phyloP scores from a whole-genome alignment of 768 basidiomycete species.

The Phlebiopsis flavidoalba region DNA sequence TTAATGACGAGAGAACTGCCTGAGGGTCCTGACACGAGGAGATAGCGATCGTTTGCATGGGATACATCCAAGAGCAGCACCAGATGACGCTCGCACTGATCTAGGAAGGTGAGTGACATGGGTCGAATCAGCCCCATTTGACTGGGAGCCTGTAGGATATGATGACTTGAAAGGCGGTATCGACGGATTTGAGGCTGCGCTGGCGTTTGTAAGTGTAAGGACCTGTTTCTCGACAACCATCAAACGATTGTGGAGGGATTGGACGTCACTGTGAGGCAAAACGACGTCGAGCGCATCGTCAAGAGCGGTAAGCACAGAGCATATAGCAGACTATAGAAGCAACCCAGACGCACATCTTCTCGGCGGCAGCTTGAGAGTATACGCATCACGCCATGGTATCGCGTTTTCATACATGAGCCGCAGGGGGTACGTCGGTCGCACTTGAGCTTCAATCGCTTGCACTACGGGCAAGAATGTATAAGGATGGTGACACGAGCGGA shows the following conservation, averaged over 20 bases:
- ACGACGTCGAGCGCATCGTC: background rate
- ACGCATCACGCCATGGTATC: constrained; percentile 68
- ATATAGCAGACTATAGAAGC: background rate
- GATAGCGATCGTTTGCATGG: constrained; percentile 32
- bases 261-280: constrained; percentile 52
- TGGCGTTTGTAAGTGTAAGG: constrained; percentile 37
- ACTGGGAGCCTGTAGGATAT: constrained; percentile 5
- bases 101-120: background rate
- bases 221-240: constrained; percentile 63
- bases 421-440: constrained; percentile 80
- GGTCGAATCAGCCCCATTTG: background rate
- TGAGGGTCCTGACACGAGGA: constrained; percentile 33
- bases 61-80: constrained; percentile 16
- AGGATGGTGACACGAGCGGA: background rate
- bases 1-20: constrained; percentile 48
- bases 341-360: constrained; percentile 56
- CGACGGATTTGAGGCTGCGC: constrained; percentile 15
- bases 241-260: constrained; percentile 78
- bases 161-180: constrained; percentile 14
- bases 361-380: constrained; percentile 77
- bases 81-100: background rate
- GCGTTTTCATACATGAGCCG: constrained; percentile 72
- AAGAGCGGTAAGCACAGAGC: background rate
- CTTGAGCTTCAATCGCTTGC: constrained; percentile 83
- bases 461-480: constrained; percentile 37